A percentile compares a stretch with the other conserved stretches of the same genome.
These are phyloP conservation scores for Ophiocordyceps camponoti-rufipedis DNA, from an alignment of 2,329 filamentous ascomycete genomes.

Conservation along the genomic window DNA sequence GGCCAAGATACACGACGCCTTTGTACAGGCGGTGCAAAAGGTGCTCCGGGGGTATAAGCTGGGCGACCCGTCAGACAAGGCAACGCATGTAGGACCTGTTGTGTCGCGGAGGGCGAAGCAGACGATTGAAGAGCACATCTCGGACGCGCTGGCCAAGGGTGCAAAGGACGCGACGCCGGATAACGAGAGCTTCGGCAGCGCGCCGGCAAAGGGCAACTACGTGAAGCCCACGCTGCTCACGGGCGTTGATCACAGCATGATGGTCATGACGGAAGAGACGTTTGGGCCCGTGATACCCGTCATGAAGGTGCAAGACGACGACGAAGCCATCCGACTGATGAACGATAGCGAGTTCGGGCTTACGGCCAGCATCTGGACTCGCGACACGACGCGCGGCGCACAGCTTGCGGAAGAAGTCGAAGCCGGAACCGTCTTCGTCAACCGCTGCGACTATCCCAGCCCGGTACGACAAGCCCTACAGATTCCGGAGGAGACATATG, in stretches of 20 bases:
- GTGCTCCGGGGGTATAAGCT: conserved; percentile 70
- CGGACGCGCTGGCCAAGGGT: conserved; percentile 67
- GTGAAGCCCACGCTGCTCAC: conserved; percentile 72
- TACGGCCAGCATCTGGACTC: conserved; percentile 95
- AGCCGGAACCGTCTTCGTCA: conserved; percentile 91
- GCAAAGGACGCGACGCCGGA: conserved; percentile 71
- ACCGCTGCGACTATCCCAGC: conserved; percentile 80
- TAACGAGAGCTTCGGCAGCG: conserved; percentile 56
- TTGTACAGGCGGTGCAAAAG: conserved; percentile 60
- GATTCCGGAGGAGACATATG: not conserved
- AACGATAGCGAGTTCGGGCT: conserved; percentile 90
- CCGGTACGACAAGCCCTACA: conserved; percentile 40
- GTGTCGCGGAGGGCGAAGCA: conserved; percentile 65
- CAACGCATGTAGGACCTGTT: conserved; percentile 74
- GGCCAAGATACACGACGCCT: conserved; percentile 65
- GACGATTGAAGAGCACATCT: conserved; percentile 59
- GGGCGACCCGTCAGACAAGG: conserved; percentile 67
- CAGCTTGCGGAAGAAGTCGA: conserved; percentile 66
- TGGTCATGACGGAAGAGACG: conserved; percentile 83
- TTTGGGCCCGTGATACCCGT: conserved; percentile 88
- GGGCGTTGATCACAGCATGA: conserved; percentile 65
- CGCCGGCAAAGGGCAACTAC: conserved; percentile 68
- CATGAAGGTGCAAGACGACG: conserved; percentile 67
- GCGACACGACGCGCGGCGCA: conserved; percentile 59
- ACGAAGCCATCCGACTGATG: conserved; percentile 71